Percentiles rank a stretch among this genome's conserved stretches.
Conservation (phyloP, 2,329 filamentous ascomycete species). For the Fusarium lateritium region DNA sequence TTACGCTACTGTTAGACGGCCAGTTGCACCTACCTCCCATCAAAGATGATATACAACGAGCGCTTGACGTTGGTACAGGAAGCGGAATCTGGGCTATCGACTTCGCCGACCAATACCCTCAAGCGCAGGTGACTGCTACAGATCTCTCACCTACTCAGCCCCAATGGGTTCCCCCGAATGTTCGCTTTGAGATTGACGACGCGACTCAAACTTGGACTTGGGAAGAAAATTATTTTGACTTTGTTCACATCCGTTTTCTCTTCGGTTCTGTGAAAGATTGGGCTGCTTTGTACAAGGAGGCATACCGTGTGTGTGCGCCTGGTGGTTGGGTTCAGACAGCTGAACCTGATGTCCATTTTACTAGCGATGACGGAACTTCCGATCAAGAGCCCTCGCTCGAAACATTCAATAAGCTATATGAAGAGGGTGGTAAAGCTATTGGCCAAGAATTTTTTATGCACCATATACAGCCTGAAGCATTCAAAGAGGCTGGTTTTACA, state of each 20-base stretch:
- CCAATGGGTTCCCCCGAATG: conserved; percentile 30
- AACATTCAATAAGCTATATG: background rate
- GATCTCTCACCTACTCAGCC: conserved; percentile 33
- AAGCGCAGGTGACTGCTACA: conserved; percentile 17
- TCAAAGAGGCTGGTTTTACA: conserved; percentile 4
- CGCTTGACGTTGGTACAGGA: conserved; percentile 23
- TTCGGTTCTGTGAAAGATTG: conserved; percentile 29
- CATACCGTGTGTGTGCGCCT: conserved; percentile 17
- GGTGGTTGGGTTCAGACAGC: conserved; percentile 34
- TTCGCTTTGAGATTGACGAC: conserved; percentile 31
- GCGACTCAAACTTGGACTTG: conserved; percentile 30
- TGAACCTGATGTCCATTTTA: conserved; percentile 30
- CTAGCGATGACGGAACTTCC: conserved; percentile 17
- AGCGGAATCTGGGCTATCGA: conserved; percentile 37
- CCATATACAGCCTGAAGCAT: conserved; percentile 2
- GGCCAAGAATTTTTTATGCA: conserved; percentile 5
- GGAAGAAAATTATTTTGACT: conserved; percentile 13
- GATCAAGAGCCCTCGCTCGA: background rate
- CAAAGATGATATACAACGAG: conserved; percentile 16
- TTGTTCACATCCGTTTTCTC: conserved; percentile 31
- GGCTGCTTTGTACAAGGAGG: conserved; percentile 15
- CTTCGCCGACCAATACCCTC: conserved; percentile 30
- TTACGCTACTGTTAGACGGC: conserved; percentile 22
- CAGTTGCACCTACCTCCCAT: conserved; percentile 14
- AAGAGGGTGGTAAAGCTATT: conserved; percentile 7